Evolutionary conservation across 23 red algal species (phyloP).

Genomic region (Chondrus crispus): DNA sequence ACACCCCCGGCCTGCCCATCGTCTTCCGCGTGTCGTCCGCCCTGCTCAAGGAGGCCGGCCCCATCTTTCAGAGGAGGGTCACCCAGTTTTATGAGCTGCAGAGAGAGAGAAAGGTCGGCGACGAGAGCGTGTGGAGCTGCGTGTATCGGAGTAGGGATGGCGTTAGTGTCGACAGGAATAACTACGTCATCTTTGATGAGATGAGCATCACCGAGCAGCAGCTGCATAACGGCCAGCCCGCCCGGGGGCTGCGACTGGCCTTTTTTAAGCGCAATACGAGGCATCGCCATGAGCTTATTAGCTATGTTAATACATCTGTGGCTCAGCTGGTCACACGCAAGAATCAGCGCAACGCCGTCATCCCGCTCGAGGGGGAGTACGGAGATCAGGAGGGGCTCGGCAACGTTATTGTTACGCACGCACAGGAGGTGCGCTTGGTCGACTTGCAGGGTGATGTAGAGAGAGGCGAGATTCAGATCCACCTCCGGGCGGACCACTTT

Average conservation of each 20-base stretch:
- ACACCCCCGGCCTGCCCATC: background rate
- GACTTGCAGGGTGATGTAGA: background rate
- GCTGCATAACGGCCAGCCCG: slow-evolving; percentile 24
- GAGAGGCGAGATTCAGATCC: background rate
- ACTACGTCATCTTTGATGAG: slow-evolving; percentile 46
- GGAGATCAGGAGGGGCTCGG: slow-evolving; percentile 49
- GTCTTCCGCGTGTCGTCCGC: slow-evolving; percentile 24
- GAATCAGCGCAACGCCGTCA: background rate
- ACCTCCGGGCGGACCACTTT: slow-evolving; percentile 50
- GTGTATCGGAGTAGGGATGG: slow-evolving; percentile 55
- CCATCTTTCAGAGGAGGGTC: background rate
- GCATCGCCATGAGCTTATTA: slow-evolving; percentile 29
- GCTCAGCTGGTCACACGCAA: background rate
- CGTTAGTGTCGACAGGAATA: background rate
- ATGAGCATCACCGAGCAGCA: background rate
- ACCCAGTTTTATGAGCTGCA: slow-evolving; percentile 64
- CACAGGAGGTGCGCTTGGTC: background rate
- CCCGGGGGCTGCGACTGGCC: slow-evolving; percentile 1
- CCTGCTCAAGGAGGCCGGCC: slow-evolving; percentile 15
- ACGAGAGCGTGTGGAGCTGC: background rate
- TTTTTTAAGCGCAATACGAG: slow-evolving; percentile 43
- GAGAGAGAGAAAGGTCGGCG: background rate
- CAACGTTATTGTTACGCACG: slow-evolving; percentile 7
- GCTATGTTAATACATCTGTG: background rate
- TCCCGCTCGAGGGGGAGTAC: slow-evolving; percentile 30